phyloP scores from a whole-genome alignment of 1,284 basidiomycete genomes.

The Moniliophthora roreri region DNA sequence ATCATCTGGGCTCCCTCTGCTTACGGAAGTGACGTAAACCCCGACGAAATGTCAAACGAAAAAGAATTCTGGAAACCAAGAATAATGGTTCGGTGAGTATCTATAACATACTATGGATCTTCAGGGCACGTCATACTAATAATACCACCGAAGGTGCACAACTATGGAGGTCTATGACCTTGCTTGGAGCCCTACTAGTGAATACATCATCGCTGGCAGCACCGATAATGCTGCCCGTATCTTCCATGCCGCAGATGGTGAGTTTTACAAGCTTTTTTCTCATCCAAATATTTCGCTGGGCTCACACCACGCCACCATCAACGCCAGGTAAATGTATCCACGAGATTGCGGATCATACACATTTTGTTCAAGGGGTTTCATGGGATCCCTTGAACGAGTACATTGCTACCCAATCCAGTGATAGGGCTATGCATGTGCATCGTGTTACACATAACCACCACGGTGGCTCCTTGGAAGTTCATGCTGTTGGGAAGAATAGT shows the following conservation, averaged over 20 bases:
- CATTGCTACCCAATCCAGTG: conserved; percentile 92
- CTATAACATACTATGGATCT: conserved; percentile 7
- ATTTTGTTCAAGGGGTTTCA: conserved; percentile 95
- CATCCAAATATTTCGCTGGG: background rate
- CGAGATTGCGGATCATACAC: conserved; percentile 87
- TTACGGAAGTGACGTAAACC: conserved; percentile 74
- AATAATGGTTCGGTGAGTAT: conserved; percentile 76
- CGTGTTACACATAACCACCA: conserved; percentile 59
- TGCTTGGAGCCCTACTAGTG: conserved; percentile 95
- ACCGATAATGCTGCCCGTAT: conserved; percentile 95
- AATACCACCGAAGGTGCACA: conserved; percentile 55
- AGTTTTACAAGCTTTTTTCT: conserved; percentile 15
- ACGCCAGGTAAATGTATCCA: conserved; percentile 72
- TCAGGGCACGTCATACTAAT: conserved; percentile 3
- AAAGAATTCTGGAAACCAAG: conserved; percentile 96
- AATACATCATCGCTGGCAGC: conserved; percentile 91
- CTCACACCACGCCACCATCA: conserved; percentile 12
- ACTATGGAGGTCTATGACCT: conserved; percentile 97
- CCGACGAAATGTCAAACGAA: conserved; percentile 84
- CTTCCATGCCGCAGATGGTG: conserved; percentile 77
- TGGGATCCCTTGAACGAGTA: conserved; percentile 97
- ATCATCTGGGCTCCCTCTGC: conserved; percentile 89
- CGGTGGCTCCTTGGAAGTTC: conserved; percentile 75
- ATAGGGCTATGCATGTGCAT: conserved; percentile 90
- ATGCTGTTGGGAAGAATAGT: conserved; percentile 81